A percentile compares a stretch with the other conserved stretches of the same genome.
Conservation (phyloP, 179 eudicot genomes). For the Silene vulgaris region DNA sequence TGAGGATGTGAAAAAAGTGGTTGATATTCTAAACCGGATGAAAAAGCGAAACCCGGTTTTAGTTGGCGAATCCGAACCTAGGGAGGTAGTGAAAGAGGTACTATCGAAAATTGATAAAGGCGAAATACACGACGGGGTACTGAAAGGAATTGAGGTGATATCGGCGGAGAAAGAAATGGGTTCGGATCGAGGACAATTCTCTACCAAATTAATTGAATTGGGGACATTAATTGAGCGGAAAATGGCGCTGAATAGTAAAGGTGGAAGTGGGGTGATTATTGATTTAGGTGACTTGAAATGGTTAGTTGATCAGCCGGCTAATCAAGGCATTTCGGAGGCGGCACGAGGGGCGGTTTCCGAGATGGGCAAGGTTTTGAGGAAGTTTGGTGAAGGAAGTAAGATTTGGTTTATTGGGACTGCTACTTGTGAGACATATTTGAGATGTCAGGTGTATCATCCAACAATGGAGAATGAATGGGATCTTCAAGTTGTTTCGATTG, state of each 20-base stretch:
- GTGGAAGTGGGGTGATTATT: conserved; percentile 48
- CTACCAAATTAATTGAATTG: conserved; percentile 39
- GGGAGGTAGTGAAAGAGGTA: conserved; percentile 39
- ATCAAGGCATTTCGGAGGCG: conserved; percentile 42
- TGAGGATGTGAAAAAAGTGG: conserved; percentile 41
- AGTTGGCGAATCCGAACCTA: conserved; percentile 29
- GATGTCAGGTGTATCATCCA: conserved; percentile 58
- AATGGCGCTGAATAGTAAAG: conserved; percentile 26
- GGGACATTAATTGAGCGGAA: conserved; percentile 38
- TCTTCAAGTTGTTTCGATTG: conserved; percentile 70
- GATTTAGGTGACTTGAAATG: conserved; percentile 29
- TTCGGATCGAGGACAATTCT: conserved; percentile 29
- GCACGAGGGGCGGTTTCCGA: conserved; percentile 68
- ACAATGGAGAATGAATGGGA: conserved; percentile 69
- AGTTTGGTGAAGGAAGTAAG: conserved; percentile 40
- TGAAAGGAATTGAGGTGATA: conserved; percentile 52
- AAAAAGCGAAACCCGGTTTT: conserved; percentile 31
- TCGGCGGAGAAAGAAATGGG: conserved; percentile 39
- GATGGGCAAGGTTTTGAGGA: conserved; percentile 44
- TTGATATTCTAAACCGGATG: conserved; percentile 29
- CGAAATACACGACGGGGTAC: conserved; percentile 38
- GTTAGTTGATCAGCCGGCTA: conserved; percentile 36
- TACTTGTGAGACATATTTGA: conserved; percentile 60
- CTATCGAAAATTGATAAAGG: conserved; percentile 48
- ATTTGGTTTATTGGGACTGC: conserved; percentile 73